Conservation (phyloP, 2,329 filamentous ascomycete genomes). For the Colletotrichum sojae region DNA sequence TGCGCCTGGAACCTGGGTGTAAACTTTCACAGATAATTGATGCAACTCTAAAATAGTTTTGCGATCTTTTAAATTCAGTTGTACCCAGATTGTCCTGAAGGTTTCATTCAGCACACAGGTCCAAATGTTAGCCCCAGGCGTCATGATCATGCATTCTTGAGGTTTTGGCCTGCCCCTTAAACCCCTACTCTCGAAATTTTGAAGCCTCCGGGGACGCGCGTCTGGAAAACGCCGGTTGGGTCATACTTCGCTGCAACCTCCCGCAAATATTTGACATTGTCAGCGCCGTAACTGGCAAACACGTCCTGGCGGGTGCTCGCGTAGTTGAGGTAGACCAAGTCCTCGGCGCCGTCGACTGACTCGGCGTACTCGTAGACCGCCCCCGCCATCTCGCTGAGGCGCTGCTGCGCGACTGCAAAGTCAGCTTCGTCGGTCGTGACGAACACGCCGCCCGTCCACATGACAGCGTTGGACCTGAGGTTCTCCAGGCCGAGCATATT, state of each 20-base stretch:
- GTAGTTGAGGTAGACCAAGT: slow-evolving; percentile 52
- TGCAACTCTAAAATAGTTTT: too few relatives aligned
- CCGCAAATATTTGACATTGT: slow-evolving; percentile 46
- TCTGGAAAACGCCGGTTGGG: slow-evolving; percentile 48
- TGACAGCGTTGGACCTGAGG: not conserved
- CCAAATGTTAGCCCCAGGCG: not conserved
- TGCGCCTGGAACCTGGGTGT: too few relatives aligned
- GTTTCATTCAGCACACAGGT: not conserved
- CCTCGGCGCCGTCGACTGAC: slow-evolving; percentile 43
- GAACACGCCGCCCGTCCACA: not conserved
- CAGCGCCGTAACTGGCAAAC: slow-evolving; percentile 47
- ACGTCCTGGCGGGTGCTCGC: slow-evolving; percentile 48
- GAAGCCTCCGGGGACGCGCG: slow-evolving; percentile 50
- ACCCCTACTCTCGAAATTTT: slow-evolving; percentile 41
- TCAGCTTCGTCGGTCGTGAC: not conserved
- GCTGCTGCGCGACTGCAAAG: slow-evolving; percentile 39
- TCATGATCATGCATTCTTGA: not conserved
- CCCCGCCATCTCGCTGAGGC: slow-evolving; percentile 39
- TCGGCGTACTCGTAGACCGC: slow-evolving; percentile 43
- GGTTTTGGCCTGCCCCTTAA: not conserved
- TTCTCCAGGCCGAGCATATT: slow-evolving; percentile 57
- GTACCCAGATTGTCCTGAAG: too few relatives aligned
- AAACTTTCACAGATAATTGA: too few relatives aligned
- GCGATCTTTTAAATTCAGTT: too few relatives aligned
- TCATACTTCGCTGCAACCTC: slow-evolving; percentile 48